phyloP scores from a whole-genome alignment of 306 rosid genomes.

The Fagus crenata region DNA sequence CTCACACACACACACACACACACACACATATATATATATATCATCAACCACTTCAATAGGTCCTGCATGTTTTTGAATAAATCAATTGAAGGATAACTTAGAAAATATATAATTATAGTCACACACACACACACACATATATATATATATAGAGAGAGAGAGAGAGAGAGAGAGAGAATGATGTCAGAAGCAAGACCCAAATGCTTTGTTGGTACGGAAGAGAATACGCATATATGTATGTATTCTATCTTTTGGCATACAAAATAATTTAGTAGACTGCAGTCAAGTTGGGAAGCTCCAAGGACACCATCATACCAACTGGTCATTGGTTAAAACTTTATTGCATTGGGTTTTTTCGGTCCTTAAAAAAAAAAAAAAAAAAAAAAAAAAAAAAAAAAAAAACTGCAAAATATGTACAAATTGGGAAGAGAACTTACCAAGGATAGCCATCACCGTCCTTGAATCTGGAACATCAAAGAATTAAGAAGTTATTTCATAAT shows the following conservation, averaged over 20 bases:
- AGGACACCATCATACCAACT: not conserved
- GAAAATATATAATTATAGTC: not conserved
- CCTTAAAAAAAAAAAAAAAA: not conserved
- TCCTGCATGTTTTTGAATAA: slow-evolving; percentile 53
- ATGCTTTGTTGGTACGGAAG: slow-evolving; percentile 1
- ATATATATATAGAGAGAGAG: not conserved
- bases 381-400: not conserved
- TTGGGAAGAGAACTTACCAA: slow-evolving; percentile 55
- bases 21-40: too few relatives aligned
- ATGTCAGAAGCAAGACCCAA: not conserved
- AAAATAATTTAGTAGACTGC: not conserved
- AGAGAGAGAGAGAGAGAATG: not conserved
- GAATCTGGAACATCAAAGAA: slow-evolving; percentile 56
- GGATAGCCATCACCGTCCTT: slow-evolving; percentile 97
- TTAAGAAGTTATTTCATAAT: not conserved
- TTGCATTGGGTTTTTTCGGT: not conserved
- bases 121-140: too few relatives aligned
- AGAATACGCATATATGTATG: too few relatives aligned
- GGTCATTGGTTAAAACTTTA: not conserved
- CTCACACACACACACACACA: too few relatives aligned
- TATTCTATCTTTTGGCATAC: too few relatives aligned
- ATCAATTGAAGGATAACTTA: not conserved
- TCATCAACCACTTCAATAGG: slow-evolving; percentile 76
- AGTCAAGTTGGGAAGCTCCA: not conserved
- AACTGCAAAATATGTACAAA: not conserved